phyloP scores from a whole-genome alignment of 2,329 filamentous ascomycete species.

The Chrysoporthe cubensis region DNA sequence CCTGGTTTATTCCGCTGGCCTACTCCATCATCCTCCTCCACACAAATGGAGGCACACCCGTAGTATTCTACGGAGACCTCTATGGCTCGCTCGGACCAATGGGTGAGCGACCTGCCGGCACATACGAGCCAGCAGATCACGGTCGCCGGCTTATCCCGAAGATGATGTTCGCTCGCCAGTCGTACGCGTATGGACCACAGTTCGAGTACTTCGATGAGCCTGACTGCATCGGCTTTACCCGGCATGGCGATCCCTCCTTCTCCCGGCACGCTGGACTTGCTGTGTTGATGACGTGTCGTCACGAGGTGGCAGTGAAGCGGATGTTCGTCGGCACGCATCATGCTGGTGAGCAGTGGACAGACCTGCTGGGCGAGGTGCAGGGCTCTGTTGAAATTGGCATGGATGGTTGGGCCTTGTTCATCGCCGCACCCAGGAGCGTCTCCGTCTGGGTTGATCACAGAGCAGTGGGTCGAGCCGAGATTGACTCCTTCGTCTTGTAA shows the following conservation, averaged over 20 bases:
- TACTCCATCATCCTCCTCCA: constrained; percentile 71
- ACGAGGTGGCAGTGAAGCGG: constrained; percentile 49
- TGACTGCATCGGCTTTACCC: constrained; percentile 63
- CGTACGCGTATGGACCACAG: constrained; percentile 70
- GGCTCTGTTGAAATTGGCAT: constrained; percentile 56
- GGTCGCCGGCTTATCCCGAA: constrained; percentile 48
- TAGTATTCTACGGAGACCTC: constrained; percentile 71
- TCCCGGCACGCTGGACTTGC: constrained; percentile 57
- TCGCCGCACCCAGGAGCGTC: constrained; percentile 56
- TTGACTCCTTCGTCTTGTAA: constrained; percentile 24
- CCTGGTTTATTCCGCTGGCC: constrained; percentile 68
- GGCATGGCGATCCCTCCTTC: constrained; percentile 53
- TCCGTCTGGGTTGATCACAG: constrained; percentile 62
- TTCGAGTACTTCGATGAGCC: constrained; percentile 64
- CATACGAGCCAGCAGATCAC: constrained; percentile 53
- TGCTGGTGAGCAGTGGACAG: constrained; percentile 65
- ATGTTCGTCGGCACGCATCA: constrained; percentile 67
- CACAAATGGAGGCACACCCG: constrained; percentile 62
- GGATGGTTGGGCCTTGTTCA: constrained; percentile 63
- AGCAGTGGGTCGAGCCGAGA: constrained; percentile 3
- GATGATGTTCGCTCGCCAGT: constrained; percentile 63
- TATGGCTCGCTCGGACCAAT: constrained; percentile 59
- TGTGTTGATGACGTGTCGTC: constrained; percentile 60
- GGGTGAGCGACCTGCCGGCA: constrained; percentile 30
- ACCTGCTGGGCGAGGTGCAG: constrained; percentile 54